Evolutionary conservation across 768 basidiomycete species (phyloP), one percentile per base, ranked within the genome.

Genomic region (Pholiota microspora): DNA sequence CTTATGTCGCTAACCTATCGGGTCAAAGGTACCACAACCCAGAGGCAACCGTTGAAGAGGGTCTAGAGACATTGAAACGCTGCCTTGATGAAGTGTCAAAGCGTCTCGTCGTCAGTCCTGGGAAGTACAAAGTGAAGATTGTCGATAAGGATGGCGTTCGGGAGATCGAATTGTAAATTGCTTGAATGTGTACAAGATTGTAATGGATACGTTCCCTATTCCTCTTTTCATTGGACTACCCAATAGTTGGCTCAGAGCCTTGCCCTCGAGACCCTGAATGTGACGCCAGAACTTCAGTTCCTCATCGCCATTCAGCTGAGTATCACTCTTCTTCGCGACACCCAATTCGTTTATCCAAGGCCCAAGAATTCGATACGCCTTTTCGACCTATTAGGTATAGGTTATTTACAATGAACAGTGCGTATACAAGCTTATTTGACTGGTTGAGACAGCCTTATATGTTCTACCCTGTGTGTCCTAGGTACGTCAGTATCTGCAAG

Each of bases 111-210:
- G 85, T 96, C 54, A 83, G 83, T 58, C 85, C 89, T 1, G 88
- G 84, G 38, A 85, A 77, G 62, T 96, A 92, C 76, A 92, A 88
- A 69, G 86, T 95, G 60, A 94, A 93, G 68, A 76, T 97, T 10
- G 92, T 97, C 28, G 94, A 97, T 73, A 93, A 88, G 72, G 89
- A 95, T 66, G 95, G 95, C 48, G 78, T 91, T 23, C 80, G 92
- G 51, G 88, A 90, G 61, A 74, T 95, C 53, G 85, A 92, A 64
- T 65, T 96, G 61, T 89, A 75, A 65, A 36, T 28, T 40, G 34
- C 49, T 18, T 13, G 34, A 28, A 24, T 28, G 38, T 52, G 52
- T 59, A 45, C 53, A 46, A 54, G 35, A 16, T 38, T 49, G 51
- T 52, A 52, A 57, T 57, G 44, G 46, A 53, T 40, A 8, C 10